Percentiles rank a stretch among this genome's conserved stretches.
Evolutionary conservation across 2,329 filamentous ascomycete species (phyloP).

Genomic region (Fusarium sp.): DNA sequence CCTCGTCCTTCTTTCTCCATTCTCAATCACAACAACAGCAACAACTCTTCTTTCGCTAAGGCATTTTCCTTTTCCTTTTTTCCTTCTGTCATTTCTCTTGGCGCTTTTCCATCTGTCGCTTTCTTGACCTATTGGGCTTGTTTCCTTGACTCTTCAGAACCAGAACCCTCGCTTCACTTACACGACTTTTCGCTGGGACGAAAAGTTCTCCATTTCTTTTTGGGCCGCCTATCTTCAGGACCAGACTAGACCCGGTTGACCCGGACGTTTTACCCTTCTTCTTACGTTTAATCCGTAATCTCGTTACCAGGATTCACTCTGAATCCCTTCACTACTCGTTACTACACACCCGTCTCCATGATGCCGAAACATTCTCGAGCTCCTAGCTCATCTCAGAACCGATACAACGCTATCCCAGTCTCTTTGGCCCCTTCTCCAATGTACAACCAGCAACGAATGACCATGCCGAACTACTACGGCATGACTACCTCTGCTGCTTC

Average conservation of each 20-base stretch:
- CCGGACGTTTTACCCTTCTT: slow-evolving; percentile 32
- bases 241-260: slow-evolving; percentile 45
- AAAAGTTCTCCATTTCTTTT: slow-evolving; percentile 31
- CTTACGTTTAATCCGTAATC: slow-evolving; percentile 46
- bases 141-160: slow-evolving; percentile 20
- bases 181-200: slow-evolving; percentile 33
- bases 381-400: slow-evolving; percentile 50
- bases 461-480: slow-evolving; percentile 56
- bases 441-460: slow-evolving; percentile 56
- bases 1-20: slow-evolving; percentile 39
- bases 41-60: slow-evolving; percentile 33
- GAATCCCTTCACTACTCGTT: slow-evolving; percentile 28
- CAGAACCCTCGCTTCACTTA: slow-evolving; percentile 29
- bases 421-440: slow-evolving; percentile 57
- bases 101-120: slow-evolving; percentile 42
- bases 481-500: slow-evolving; percentile 51
- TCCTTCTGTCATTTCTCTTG: slow-evolving; percentile 44
- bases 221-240: slow-evolving; percentile 29
- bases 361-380: slow-evolving; percentile 61
- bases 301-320: slow-evolving; percentile 25
- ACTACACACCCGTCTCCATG: slow-evolving; percentile 25
- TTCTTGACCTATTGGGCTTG: slow-evolving; percentile 38
- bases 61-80: slow-evolving; percentile 40
- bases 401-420: slow-evolving; percentile 51
- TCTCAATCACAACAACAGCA: slow-evolving; percentile 44